A percentile compares a stretch with the other conserved stretches of the same genome.
Conservation (phyloP, 345 rosid species). For the Anastatica hierochuntica region DNA sequence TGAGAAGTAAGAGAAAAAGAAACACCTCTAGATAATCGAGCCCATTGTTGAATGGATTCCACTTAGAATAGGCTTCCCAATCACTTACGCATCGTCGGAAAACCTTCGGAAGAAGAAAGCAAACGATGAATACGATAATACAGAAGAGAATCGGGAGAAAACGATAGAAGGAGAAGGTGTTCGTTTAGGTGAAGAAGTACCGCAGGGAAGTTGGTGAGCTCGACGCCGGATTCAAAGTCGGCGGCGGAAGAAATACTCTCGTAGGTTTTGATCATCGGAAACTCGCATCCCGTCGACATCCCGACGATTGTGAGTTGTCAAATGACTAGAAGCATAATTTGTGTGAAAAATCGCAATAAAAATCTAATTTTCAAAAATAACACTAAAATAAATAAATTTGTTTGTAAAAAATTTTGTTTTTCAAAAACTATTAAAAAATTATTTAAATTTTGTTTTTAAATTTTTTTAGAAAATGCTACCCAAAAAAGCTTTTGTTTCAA, state of each 20-base stretch:
- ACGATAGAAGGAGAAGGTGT: neutral
- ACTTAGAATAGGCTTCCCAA: slow-evolving; percentile 55
- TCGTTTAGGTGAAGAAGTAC: slow-evolving; percentile 27
- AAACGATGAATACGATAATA: neutral
- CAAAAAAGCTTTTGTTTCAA: too few species aligned
- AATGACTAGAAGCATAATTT: neutral
- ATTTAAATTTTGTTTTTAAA: too few species aligned
- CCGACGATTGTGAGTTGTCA: neutral
- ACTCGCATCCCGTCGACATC: slow-evolving; percentile 27
- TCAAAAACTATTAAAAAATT: too few species aligned
- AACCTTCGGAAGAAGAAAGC: slow-evolving; percentile 32
- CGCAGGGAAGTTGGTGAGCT: slow-evolving; percentile 60
- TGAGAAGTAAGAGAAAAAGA: neutral
- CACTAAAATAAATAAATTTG: too few species aligned
- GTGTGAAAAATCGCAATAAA: too few species aligned
- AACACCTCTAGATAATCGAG: slow-evolving; percentile 67
- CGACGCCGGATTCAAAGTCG: slow-evolving; percentile 49
- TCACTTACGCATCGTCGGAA: slow-evolving; percentile 44
- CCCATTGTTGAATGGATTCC: slow-evolving; percentile 65
- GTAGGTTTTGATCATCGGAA: slow-evolving; percentile 31
- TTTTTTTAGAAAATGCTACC: too few species aligned
- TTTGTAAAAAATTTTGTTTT: too few species aligned
- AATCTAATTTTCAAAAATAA: too few species aligned
- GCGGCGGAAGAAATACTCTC: slow-evolving; percentile 40
- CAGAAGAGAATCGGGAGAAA: neutral